Evolutionary conservation across 805 yeast genomes (phyloP), one percentile per base, ranked within the genome.

Genomic region (Pichia pseudocactophila): DNA sequence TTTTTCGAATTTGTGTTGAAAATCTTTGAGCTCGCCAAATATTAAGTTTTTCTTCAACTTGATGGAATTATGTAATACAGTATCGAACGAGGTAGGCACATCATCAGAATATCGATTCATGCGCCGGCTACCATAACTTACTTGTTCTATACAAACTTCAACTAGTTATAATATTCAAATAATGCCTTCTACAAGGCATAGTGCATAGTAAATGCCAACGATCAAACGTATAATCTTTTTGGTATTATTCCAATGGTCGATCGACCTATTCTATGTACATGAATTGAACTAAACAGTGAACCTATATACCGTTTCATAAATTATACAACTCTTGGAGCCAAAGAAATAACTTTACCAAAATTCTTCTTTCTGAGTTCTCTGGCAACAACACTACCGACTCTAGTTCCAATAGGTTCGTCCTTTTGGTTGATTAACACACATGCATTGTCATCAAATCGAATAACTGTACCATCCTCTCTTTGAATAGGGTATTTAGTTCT

Each of bases 371-470:
- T 80, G 46, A 92, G 71, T 62, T 90, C 97, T 62, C 84, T 83
- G 19, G 96, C 95, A 19, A 90, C 96, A 37, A 84, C 92, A 33
- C 89, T 79, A 27, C 83, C 72, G 47, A 92, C 85, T 74, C 97
- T 83, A 20, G 96, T 83, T 15, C 97, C 98, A 40, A 92, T 71
- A 9, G 97, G 96, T 58, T 92, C 98, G 43, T 69, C 73, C 56
- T 80, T 83, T 65, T 90, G 90, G 68, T 92, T 89, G 48, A 90
- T 76, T 56, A 92, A 72, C 28, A 92, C 97, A 67, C 97, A 89
- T 1, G 98, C 98, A 62, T 90, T 92, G 64, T 92, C 98, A 60
- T 89, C 96, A 60, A 92, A 92, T 52, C 83, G 70, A 25, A 92
- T 73, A 18, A 78, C 78, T 2, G 95, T 73, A 3, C 98, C 98